These are phyloP conservation scores for Suillus brevipes DNA, from an alignment of 768 basidiomycete genomes.

Conservation along the genomic window DNA sequence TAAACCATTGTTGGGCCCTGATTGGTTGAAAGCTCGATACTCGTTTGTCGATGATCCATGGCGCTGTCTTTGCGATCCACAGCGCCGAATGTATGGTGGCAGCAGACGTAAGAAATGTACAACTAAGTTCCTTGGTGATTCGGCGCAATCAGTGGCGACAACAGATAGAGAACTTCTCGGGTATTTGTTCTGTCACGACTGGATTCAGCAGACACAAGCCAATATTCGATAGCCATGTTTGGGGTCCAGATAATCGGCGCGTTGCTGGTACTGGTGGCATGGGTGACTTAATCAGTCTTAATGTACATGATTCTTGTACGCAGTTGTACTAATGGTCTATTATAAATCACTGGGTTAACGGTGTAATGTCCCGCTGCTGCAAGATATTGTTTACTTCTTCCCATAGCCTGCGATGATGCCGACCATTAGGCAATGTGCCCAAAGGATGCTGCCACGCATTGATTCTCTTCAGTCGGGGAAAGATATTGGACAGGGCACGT, in stretches of 20 bases:
- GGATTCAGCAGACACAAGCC: neutral
- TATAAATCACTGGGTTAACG: neutral
- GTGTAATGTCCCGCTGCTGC: neutral
- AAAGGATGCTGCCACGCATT: slow-evolving; percentile 3
- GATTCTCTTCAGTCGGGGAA: slow-evolving; percentile 3
- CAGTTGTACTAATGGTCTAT: neutral
- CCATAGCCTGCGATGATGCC: neutral
- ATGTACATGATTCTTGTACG: neutral
- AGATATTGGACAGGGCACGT: slow-evolving; percentile 1
- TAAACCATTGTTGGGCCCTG: neutral
- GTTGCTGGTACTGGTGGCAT: neutral
- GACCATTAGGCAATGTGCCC: neutral
- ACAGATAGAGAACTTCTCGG: neutral
- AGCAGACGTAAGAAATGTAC: neutral
- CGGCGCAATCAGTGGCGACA: neutral
- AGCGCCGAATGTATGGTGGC: neutral
- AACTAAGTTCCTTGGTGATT: neutral
- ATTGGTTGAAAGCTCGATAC: slow-evolving; percentile 6
- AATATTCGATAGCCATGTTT: neutral
- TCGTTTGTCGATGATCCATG: neutral
- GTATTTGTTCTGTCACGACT: neutral
- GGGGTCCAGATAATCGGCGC: neutral
- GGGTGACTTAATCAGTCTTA: neutral
- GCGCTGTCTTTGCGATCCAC: neutral
- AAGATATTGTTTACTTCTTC: slow-evolving; percentile 3